A percentile compares a stretch with the other conserved stretches of the same genome.
phyloP scores from a whole-genome alignment of 2,329 filamentous ascomycete genomes.

The Pseudogymnoascus sp. region DNA sequence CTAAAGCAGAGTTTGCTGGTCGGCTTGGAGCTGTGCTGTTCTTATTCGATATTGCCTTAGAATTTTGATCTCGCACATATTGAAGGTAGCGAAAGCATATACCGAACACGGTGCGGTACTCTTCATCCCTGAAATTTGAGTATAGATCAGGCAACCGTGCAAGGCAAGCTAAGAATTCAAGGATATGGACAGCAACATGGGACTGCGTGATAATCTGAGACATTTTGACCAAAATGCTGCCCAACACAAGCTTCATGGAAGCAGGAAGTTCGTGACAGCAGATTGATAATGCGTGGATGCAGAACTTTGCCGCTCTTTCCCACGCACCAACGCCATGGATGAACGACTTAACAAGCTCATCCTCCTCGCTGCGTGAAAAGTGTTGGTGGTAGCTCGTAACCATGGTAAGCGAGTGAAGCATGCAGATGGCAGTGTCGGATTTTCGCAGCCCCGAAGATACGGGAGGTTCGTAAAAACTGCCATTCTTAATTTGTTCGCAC shows the following conservation, averaged over 20 bases:
- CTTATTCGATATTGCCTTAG: conserved; percentile 29
- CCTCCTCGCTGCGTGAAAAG: conserved; percentile 76
- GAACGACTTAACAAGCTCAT: conserved; percentile 82
- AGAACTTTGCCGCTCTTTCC: conserved; percentile 82
- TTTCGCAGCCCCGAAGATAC: conserved; percentile 70
- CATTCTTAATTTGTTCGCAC: conserved; percentile 74
- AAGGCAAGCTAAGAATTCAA: conserved; percentile 88
- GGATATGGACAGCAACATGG: conserved; percentile 83
- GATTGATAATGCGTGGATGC: conserved; percentile 88
- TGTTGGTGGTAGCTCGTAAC: conserved; percentile 83
- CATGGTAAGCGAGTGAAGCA: conserved; percentile 81
- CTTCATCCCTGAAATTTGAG: conserved; percentile 81
- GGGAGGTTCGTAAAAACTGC: conserved; percentile 75
- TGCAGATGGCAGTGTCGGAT: conserved; percentile 78
- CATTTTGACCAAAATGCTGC: conserved; percentile 86
- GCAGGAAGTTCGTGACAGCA: conserved; percentile 91
- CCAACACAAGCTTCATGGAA: conserved; percentile 76
- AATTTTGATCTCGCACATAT: conserved; percentile 62
- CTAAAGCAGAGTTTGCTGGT: conserved; percentile 17
- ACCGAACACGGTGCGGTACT: conserved; percentile 89
- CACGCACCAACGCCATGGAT: conserved; percentile 74
- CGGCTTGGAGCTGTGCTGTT: conserved; percentile 31
- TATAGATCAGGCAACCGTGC: conserved; percentile 78
- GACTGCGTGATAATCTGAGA: conserved; percentile 92
- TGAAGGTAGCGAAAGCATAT: conserved; percentile 93